A percentile compares a stretch with the other conserved stretches of the same genome.
These are phyloP conservation scores for Azolla pinnata DNA, from an alignment of 75 land plant genomes.

Conservation along the genomic window DNA sequence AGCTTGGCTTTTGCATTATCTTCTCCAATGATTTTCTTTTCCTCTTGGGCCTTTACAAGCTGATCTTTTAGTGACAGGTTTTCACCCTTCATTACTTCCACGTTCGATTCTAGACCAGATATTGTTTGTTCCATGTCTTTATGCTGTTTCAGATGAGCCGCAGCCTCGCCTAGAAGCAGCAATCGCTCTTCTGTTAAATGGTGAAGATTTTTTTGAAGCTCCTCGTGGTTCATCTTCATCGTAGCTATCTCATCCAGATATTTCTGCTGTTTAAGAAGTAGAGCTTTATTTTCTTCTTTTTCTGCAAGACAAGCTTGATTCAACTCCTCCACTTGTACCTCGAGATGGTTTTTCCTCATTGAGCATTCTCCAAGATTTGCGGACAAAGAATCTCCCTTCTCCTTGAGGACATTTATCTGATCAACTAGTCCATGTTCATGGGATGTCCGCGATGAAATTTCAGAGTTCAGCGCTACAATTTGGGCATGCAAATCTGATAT, in stretches of 20 bases:
- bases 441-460: not conserved
- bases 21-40: too few species aligned
- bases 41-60: too few species aligned
- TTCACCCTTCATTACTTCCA: too few species aligned
- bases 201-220: not conserved
- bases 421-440: not conserved
- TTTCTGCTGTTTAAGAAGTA: not conserved
- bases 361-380: not conserved
- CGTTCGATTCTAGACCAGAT: too few species aligned
- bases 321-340: not conserved
- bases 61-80: too few species aligned
- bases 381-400: not conserved
- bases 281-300: not conserved
- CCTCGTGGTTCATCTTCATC: not conserved
- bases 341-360: not conserved
- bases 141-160: too few species aligned
- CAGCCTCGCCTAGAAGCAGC: too few species aligned
- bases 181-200: too few species aligned
- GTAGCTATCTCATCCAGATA: not conserved
- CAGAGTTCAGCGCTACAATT: not conserved
- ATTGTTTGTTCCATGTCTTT: too few species aligned
- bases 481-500: not conserved
- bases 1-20: too few species aligned
- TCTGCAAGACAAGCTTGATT: not conserved
- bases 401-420: not conserved